Conservation (phyloP, 805 yeast genomes). For the Millerozyma miso region DNA sequence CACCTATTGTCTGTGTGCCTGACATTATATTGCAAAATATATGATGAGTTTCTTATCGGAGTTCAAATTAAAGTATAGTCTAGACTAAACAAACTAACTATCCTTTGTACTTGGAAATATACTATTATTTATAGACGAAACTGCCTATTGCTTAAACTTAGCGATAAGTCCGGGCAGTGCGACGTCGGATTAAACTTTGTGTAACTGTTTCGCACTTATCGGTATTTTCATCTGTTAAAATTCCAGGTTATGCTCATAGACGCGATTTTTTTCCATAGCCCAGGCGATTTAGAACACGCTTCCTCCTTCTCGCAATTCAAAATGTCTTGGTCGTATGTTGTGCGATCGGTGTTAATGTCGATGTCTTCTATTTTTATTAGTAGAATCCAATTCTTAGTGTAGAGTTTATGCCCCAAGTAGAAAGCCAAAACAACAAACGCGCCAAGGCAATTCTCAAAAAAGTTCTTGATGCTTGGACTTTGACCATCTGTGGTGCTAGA, state of each 20-base stretch:
- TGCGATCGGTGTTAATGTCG: slow-evolving; percentile 26
- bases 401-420: slow-evolving; percentile 29
- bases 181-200: neutral
- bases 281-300: slow-evolving; percentile 13
- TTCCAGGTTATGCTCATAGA: neutral
- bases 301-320: slow-evolving; percentile 26
- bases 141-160: neutral
- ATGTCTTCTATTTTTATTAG: slow-evolving; percentile 23
- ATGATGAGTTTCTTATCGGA: no score
- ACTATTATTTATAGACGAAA: no score
- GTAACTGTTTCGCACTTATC: neutral
- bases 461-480: slow-evolving; percentile 20
- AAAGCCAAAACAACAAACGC: slow-evolving; percentile 25
- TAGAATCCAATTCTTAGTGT: slow-evolving; percentile 26
- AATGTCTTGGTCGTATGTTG: slow-evolving; percentile 31
- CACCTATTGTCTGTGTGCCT: slow-evolving; percentile 15
- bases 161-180: slow-evolving; percentile 1
- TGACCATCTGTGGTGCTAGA: slow-evolving; percentile 28
- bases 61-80: no score
- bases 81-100: no score
- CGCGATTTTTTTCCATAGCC: slow-evolving; percentile 12
- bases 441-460: slow-evolving; percentile 32
- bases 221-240: neutral
- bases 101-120: no score
- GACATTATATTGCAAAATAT: no score